Evolutionary conservation across 2,329 filamentous ascomycete genomes (phyloP).

Genomic region (Thielaviopsis ethacetica): DNA sequence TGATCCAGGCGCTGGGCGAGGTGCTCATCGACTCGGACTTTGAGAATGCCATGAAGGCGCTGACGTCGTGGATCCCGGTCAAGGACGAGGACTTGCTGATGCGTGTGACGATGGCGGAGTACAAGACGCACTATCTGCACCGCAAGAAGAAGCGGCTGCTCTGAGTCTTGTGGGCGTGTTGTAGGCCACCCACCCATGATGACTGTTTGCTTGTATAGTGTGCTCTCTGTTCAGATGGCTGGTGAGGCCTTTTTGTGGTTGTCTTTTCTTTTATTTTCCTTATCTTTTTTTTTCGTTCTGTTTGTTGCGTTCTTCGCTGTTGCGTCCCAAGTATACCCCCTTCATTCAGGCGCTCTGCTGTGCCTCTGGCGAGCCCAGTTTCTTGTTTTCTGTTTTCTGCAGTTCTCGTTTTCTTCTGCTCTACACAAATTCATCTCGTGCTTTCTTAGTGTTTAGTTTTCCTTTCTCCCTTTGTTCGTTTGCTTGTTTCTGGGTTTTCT

Average conservation of each 20-base stretch:
- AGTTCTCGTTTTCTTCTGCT: not conserved
- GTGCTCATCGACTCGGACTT: conserved; percentile 87
- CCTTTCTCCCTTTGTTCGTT: not conserved
- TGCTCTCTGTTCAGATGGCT: not conserved
- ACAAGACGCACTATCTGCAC: conserved; percentile 33
- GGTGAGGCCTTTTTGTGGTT: not conserved
- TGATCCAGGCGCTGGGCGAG: conserved; percentile 80
- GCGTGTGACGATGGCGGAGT: conserved; percentile 76
- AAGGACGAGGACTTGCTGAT: conserved; percentile 89
- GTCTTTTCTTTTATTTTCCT: not conserved
- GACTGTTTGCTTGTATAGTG: too few species aligned
- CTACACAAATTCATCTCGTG: not conserved
- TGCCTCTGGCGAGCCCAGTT: conserved; percentile 2
- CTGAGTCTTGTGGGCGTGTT: not conserved
- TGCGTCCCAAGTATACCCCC: not conserved
- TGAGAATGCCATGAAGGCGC: conserved; percentile 92
- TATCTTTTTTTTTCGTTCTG: not conserved
- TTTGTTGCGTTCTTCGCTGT: not conserved
- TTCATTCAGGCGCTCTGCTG: not conserved
- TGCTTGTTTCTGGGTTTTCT: not conserved
- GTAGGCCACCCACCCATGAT: too few species aligned
- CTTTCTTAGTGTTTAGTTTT: conserved; percentile 2
- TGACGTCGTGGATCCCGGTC: conserved; percentile 87
- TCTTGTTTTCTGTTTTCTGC: conserved; percentile 1
- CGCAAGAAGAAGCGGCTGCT: conserved; percentile 10